Evolutionary conservation across 1,284 basidiomycete species (phyloP), one percentile per base, ranked within the genome.

Genomic region (Ustilago nuda): DNA sequence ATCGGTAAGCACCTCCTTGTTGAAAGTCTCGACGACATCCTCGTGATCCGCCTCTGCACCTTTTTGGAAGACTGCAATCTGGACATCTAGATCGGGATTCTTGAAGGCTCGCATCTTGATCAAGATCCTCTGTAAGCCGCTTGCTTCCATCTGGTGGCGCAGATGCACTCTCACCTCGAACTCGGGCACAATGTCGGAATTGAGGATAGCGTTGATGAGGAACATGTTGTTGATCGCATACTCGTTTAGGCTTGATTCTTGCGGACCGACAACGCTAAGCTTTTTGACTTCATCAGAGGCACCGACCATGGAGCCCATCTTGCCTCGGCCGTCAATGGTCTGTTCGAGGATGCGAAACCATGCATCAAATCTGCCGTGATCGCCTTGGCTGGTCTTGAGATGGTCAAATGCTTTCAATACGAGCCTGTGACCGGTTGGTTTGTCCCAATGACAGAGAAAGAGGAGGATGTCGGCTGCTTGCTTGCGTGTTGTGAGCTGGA

Each of bases 301-400:
- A 2, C 97, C 96, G 8, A 99, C 96, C 55, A 93, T 87, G 83
- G 93, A 96, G 2, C 96, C 96, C 94, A 98, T 96, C 85, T 92
- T 92, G 1, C 97, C 96, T 67, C 94, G 88, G 1, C 95, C 94
- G 52, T 91, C 90, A 13, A 98, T 89, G 5, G 91, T 91, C 43
- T 88, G 88, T 80, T 95, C 93, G 70, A 96, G 88, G 1, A 92
- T 92, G 75, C 91, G 91, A 86, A 99, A 93, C 95, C 94, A 98
- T 73, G 91, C 94, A 75, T 92, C 92, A 86, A 94, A 99, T 50
- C 90, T 88, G 17, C 83, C 83, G 39, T 82, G 82, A 39, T 79
- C 80, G 27, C 66, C 66, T 35, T 74, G 72, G 15, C 73, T 61
- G 11, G 66, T 68, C 53, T 84, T 80, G 59, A 85, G 72, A 37